Evolutionary conservation across 2,329 filamentous ascomycete genomes (phyloP), one percentile per base, ranked within the genome.

Genomic region (Sphaerulina populicola): DNA sequence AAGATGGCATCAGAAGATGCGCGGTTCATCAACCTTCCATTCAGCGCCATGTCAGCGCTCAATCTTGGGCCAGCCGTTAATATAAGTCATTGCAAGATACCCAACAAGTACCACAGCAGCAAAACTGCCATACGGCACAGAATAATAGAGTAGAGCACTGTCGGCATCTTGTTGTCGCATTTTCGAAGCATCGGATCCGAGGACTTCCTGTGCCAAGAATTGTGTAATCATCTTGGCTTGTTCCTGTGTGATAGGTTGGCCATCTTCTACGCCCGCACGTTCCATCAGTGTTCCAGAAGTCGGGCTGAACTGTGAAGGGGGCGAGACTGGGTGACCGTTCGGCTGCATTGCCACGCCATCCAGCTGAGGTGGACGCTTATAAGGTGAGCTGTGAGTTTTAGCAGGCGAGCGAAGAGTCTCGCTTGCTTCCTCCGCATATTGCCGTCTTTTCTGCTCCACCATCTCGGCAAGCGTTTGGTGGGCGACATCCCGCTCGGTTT

Each of bases 391-490:
- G 33, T 47, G 49, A 2, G 54, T 43, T 11, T 54, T 56, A 1
- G 57, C 51, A 12, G 53, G 38, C 8, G 60, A 55, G 2, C 42
- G 48, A 36, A 48, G 23, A 9, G 21, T 53, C 14, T 56, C 39
- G 29, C 23, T 47, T 6, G 51, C 33, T 33, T 52, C 11, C 29
- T 61, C 76, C 58, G 79, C 79, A 60, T 82, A 81, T 60, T 89
- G 82, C 60, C 75, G 77, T 47, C 89, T 81, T 50, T 96, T 85
- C 58, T 85, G 83, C 60, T 87, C 76, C 10, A 96, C 83, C 88
- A 97, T 93, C 65, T 95, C 87, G 1, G 86, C 83, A 40, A 98
- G 71, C 1, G 84, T 85, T 67, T 85, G 83, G 49, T 85, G 82
- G 48, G 83, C 81, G 38, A 80, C 75, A 49, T 84, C 81, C 41